phyloP scores from a whole-genome alignment of 495 filamentous ascomycete species.

The Cudoniella acicularis region DNA sequence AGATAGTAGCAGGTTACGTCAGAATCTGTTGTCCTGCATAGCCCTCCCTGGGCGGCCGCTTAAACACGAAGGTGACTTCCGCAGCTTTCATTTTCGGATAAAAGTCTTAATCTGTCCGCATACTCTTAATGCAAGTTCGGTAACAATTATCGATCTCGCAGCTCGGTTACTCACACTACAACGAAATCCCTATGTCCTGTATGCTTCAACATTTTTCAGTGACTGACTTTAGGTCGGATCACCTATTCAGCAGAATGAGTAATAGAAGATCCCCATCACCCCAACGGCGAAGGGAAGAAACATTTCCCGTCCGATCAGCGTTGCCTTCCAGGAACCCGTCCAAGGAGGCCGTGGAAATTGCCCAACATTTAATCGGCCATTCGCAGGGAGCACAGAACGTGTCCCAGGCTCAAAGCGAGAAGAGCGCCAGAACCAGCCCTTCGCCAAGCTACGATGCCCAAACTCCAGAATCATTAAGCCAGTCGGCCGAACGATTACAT shows the following conservation, averaged over 20 bases:
- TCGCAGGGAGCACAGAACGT: conserved; percentile 8
- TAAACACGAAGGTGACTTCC: neutral
- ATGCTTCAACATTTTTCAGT: conserved; percentile 15
- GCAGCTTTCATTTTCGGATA: neutral
- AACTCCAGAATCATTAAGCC: conserved; percentile 11
- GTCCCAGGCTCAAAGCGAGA: neutral
- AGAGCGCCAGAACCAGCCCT: neutral
- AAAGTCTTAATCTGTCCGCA: neutral
- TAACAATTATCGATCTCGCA: neutral
- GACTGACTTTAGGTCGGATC: conserved; percentile 26
- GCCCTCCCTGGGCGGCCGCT: neutral
- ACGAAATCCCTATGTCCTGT: conserved; percentile 18
- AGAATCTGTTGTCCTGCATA: neutral
- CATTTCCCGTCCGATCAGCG: conserved; percentile 12
- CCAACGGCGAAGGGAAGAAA: conserved; percentile 15
- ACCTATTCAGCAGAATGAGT: conserved; percentile 19
- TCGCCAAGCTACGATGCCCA: conserved; percentile 14
- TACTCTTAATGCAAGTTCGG: neutral
- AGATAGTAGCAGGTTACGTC: neutral
- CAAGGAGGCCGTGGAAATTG: conserved; percentile 21
- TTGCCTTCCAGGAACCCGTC: conserved; percentile 20
- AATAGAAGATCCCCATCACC: conserved; percentile 15
- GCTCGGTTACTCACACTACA: neutral
- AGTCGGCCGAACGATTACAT: conserved; percentile 8
- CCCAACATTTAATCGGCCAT: conserved; percentile 17